A percentile compares a stretch with the other conserved stretches of the same genome.
These are phyloP conservation scores for Crithidia mellificae DNA, from an alignment of 208 protist genomes.

Conservation along the genomic window DNA sequence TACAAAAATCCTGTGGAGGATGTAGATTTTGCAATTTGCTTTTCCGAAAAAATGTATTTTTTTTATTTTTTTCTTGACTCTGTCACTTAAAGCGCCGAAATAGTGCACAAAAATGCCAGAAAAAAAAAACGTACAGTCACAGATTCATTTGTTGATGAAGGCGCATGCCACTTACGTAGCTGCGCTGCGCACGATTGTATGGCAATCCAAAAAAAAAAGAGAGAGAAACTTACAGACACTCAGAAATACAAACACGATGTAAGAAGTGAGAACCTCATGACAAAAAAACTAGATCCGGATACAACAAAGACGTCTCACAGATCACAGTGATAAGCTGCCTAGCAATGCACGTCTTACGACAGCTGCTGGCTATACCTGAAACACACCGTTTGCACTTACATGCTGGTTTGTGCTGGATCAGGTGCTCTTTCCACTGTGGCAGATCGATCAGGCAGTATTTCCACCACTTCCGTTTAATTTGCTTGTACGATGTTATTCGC, in stretches of 20 bases:
- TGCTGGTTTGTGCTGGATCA: neutral
- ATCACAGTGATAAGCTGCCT: neutral
- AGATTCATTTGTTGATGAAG: neutral
- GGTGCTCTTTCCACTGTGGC: neutral
- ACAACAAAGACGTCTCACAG: neutral
- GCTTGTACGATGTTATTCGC: no score
- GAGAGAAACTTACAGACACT: neutral
- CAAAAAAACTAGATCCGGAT: no score
- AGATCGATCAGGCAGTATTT: neutral
- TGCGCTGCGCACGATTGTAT: neutral
- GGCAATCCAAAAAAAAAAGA: neutral
- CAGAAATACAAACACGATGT: neutral
- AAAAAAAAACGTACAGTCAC: neutral
- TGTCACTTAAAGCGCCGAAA: neutral
- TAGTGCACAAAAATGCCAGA: neutral
- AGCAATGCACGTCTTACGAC: neutral
- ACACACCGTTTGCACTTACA: neutral
- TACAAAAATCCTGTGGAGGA: no score
- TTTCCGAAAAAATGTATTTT: neutral
- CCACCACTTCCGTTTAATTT: neutral
- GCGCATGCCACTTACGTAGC: constrained; percentile 2
- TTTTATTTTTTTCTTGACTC: neutral
- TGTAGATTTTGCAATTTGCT: neutral
- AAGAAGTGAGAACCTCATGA: neutral
- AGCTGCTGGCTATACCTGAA: neutral